Percentiles rank a stretch among this genome's conserved stretches.
Conservation (phyloP, 805 yeast genomes). For the Grigorovia humatica region DNA sequence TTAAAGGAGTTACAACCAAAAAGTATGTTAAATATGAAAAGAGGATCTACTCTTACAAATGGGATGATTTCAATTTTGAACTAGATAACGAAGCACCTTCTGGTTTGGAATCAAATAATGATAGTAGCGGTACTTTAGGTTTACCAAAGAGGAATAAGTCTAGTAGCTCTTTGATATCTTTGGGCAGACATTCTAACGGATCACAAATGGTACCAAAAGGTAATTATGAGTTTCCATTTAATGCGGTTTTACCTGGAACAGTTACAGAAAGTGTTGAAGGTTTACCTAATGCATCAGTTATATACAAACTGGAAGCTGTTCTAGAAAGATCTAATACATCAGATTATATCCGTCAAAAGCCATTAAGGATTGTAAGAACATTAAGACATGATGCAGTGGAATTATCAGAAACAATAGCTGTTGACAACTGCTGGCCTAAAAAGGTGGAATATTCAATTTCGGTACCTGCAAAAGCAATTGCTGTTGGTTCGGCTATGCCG, state of each 20-base stretch:
- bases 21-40: conserved; percentile 47
- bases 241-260: conserved; percentile 72
- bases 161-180: conserved; percentile 26
- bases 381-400: conserved; percentile 81
- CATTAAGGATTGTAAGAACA: conserved; percentile 74
- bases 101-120: background rate
- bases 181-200: conserved; percentile 22
- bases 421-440: conserved; percentile 92
- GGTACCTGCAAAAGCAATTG: conserved; percentile 79
- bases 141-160: conserved; percentile 15
- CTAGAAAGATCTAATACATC: conserved; percentile 75
- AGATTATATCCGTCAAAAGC: conserved; percentile 57
- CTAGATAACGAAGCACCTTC: background rate
- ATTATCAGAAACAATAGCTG: conserved; percentile 82
- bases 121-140: conserved; percentile 6
- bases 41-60: conserved; percentile 59
- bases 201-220: conserved; percentile 50
- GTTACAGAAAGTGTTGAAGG: conserved; percentile 87
- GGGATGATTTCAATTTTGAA: conserved; percentile 59
- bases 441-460: conserved; percentile 86
- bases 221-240: conserved; percentile 85
- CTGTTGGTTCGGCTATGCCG: conserved; percentile 74
- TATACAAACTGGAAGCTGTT: conserved; percentile 65
- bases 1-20: conserved; percentile 35
- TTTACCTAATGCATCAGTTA: conserved; percentile 64